Evolutionary conservation across 352 stramenopile genomes (phyloP), one percentile per base, ranked within the genome.

Genomic region (Pythium oligandrum): DNA sequence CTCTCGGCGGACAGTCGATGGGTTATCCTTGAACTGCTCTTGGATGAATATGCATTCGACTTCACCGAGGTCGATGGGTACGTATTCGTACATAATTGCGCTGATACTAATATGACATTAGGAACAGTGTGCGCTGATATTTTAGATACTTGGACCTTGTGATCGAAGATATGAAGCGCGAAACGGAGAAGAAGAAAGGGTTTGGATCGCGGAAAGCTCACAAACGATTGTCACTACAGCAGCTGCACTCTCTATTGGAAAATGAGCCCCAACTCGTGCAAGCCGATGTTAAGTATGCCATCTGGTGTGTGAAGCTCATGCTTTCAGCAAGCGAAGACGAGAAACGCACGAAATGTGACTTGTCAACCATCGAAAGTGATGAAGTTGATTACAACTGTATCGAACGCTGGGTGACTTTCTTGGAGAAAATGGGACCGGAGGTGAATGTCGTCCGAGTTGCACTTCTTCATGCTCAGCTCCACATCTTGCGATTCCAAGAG

Each of bases 171-270:
- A 43, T 80, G 9, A 60, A 61, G 26, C 54, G 57, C 11, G 50
- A 50, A 5, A 12, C 36, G 53, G 46, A 17, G 39, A 59, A 11
- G 4, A 9, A 4, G 11, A 48, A 44, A 49, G 50, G 12, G 26
- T 81, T 81, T 40, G 67, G 65, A 6, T 75, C 63, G 12, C 61
- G 71, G 0, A n/a, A 54, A 48, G 73, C 42, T 3, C 73, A 84
- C 53, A 39, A 30, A 4, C 47, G 49, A 37, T 55, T 85, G 44
- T 71, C 71, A 3, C 53, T 80, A 9, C 30, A 61, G 10, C 71
- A 82, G 36, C 39, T 85, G 11, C 4, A 66, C 26, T 36, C 49
- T 26, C 64, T 72, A 47, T 55, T 69, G 17, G 46, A 61, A 10
- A 60, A 64, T 9, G 34, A 61, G 4, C 37, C 51, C 4, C 12